Evolutionary conservation across 805 yeast genomes (phyloP).

Genomic region (Naumovozyma castellii): DNA sequence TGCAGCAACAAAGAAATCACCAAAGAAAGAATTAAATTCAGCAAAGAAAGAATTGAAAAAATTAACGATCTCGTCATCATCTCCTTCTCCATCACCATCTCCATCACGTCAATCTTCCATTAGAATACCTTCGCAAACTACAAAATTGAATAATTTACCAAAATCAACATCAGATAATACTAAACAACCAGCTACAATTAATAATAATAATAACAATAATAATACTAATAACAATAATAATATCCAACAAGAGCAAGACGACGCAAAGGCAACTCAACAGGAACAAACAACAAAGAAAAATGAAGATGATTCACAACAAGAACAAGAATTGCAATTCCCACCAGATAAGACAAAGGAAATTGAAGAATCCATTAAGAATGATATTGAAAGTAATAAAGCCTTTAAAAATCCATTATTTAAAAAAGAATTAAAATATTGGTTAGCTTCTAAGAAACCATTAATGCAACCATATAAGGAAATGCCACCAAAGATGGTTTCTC

Average conservation of each 20-base stretch:
- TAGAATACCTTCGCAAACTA: constrained; percentile 2
- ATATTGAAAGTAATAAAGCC: constrained; percentile 17
- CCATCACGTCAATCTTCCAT: constrained; percentile 9
- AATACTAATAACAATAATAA: no score
- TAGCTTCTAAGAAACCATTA: constrained; percentile 21
- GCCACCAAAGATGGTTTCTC: constrained; percentile 22
- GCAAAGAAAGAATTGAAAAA: not conserved
- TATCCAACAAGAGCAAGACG: not conserved
- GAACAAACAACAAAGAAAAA: not conserved
- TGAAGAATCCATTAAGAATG: constrained; percentile 19
- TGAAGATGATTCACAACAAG: no score
- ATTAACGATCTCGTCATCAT: constrained; percentile 4
- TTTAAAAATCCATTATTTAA: constrained; percentile 23
- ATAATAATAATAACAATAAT: no score
- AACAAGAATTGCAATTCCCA: constrained; percentile 18
- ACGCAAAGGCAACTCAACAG: not conserved
- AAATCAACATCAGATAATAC: no score
- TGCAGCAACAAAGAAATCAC: constrained; percentile 17
- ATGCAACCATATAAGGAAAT: constrained; percentile 25
- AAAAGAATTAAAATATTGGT: constrained; percentile 25
- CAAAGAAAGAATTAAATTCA: constrained; percentile 24
- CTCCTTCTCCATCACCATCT: constrained; percentile 11
- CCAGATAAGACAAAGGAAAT: constrained; percentile 23
- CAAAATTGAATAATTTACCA: no score
- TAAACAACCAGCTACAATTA: no score